phyloP scores from a whole-genome alignment of 192 early-diverging fungal genomes.

The Phycomyces blakesleeanus region DNA sequence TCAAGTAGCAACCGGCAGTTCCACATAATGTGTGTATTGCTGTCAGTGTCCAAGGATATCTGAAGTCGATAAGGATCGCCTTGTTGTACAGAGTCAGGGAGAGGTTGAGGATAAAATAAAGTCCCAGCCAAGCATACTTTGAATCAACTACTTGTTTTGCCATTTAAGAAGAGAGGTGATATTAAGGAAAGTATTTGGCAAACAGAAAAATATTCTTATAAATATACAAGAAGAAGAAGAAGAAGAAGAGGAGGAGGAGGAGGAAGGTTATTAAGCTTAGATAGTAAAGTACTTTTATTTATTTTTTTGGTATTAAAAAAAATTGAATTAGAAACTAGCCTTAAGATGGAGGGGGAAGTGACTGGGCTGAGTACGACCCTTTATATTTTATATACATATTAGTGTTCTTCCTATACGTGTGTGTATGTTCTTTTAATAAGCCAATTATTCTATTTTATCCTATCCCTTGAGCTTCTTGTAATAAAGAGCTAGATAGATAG shows the following conservation, averaged over 20 bases:
- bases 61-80: conserved; percentile 55
- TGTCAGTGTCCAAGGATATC: conserved; percentile 70
- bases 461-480: too few relatives aligned
- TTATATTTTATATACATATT: too few relatives aligned
- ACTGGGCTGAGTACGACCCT: too few relatives aligned
- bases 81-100: conserved; percentile 66
- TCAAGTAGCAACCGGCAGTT: conserved; percentile 48
- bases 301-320: too few relatives aligned
- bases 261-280: not conserved
- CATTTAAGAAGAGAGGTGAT: not conserved
- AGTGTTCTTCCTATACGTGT: too few relatives aligned
- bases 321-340: too few relatives aligned
- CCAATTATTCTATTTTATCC: too few relatives aligned
- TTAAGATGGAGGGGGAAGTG: too few relatives aligned
- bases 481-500: too few relatives aligned
- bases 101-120: conserved; percentile 61
- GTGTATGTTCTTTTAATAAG: too few relatives aligned
- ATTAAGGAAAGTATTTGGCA: conserved; percentile 1
- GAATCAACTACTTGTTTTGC: conserved; percentile 13
- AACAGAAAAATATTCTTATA: not conserved
- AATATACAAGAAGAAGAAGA: conserved; percentile 5
- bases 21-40: conserved; percentile 62
- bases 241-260: conserved; percentile 8
- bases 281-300: not conserved
- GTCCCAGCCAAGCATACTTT: conserved; percentile 35